Base-by-base conservation (phyloP, 495 filamentous ascomycete genomes). In the Penicillium subrubescens region DNA sequence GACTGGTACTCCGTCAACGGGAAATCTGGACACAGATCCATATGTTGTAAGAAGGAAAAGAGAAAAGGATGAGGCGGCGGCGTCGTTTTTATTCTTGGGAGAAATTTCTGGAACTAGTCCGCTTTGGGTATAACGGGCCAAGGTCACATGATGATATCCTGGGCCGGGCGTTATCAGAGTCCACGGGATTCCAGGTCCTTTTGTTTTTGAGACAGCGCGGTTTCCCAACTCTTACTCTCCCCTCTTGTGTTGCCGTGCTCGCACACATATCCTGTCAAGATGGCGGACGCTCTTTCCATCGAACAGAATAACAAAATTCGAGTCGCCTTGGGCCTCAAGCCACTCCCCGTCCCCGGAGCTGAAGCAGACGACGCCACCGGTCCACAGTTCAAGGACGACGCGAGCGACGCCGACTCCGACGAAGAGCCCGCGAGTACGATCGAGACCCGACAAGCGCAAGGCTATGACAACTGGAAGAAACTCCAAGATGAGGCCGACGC, bases 281-380 rank as follows among this genome's bases (percentile, higher is more conserved):
- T 94, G 91, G 79, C 86, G 39, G 91, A 94, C 82, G 83, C 88
- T 68, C 86, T 94, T 33, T 89, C 91, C 59, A 94, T 99, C 73
- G 93, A 96, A 74, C 92, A 97, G 82, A 91, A 92, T 52, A 99
- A 99, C 83, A 91, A 93, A 72, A 88, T 97, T 67, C 94, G 95
- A 48, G 84, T 88, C 64, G 92, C 92, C 41, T 84, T 97, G 67
- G 95, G 95, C 63, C 88, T 97, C 80, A 92, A 93, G 70, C 94
- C 93, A 35, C 83, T 99, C 66, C 93, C 93, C 53, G 91, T 96
- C 10, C 90, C 91, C 23, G 89, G 91, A 55, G 74, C 74, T 51
- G 73, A 76, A 7, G 35, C 63, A 53, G 70, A 72, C 60, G 65
- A 73, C 62, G 65, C 71, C 65, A 60, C 68, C 23, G 87, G 87